Conservation (phyloP, 768 basidiomycete species). For the Sporobolomyces pararoseus region DNA sequence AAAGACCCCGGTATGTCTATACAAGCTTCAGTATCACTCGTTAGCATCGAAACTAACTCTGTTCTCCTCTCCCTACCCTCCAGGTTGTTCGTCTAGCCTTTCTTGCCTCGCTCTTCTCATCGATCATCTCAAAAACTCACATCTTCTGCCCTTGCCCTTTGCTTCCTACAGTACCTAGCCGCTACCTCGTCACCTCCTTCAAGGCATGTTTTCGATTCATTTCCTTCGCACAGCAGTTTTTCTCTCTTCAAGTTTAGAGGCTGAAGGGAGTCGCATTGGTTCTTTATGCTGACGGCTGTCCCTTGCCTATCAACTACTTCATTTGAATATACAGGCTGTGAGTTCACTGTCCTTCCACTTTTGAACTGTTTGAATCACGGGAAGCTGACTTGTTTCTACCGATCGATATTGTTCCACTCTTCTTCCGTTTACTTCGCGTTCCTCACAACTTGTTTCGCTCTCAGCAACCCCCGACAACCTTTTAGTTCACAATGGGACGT, state of each 20-base stretch:
- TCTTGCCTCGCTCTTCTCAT: neutral
- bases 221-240: neutral
- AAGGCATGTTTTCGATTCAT: constrained; percentile 6
- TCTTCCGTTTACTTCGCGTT: neutral
- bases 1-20: constrained; percentile 10
- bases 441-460: neutral
- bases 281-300: constrained; percentile 33
- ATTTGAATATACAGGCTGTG: constrained; percentile 20
- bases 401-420: neutral
- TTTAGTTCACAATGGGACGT: constrained; percentile 42
- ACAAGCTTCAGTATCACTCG: neutral
- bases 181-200: constrained; percentile 1
- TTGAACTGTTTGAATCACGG: neutral
- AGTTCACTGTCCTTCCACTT: neutral
- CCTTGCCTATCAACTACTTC: constrained; percentile 22
- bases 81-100: constrained; percentile 14
- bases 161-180: neutral
- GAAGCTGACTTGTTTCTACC: constrained; percentile 13
- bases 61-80: neutral
- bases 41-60: neutral
- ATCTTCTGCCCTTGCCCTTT: neutral
- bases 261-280: constrained; percentile 31
- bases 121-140: neutral
- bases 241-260: neutral
- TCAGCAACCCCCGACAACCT: constrained; percentile 30